Evolutionary conservation across 495 filamentous ascomycete genomes (phyloP).

Genomic region (Penicillium angulare): DNA sequence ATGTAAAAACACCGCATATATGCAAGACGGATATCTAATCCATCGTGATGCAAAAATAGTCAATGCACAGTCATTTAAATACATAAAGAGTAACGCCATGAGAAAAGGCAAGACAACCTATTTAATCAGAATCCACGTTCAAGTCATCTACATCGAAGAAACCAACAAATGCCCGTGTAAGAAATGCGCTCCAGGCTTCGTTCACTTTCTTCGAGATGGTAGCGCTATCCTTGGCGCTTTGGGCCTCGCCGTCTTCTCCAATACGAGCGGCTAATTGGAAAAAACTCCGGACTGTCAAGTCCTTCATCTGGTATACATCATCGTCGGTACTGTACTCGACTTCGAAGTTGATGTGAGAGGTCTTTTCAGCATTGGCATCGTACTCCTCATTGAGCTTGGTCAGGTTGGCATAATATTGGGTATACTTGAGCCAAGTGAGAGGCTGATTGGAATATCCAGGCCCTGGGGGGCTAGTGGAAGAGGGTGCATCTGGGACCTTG

Average conservation of each 20-base stretch:
- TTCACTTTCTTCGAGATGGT: slow-evolving; percentile 41
- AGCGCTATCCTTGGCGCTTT: slow-evolving; percentile 11
- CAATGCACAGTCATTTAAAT: too few species aligned
- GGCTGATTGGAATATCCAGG: slow-evolving; percentile 90
- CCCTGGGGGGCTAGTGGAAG: slow-evolving; percentile 71
- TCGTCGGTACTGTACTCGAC: slow-evolving; percentile 86
- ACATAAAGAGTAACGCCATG: too few species aligned
- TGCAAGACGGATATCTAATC: too few species aligned
- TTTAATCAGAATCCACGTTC: slow-evolving; percentile 21
- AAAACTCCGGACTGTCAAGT: slow-evolving; percentile 82
- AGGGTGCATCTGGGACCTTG: slow-evolving; percentile 67
- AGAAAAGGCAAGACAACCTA: too few species aligned
- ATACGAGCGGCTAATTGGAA: slow-evolving; percentile 77
- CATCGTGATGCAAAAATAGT: too few species aligned
- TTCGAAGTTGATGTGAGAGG: slow-evolving; percentile 68
- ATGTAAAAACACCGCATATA: too few species aligned
- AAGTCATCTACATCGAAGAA: slow-evolving; percentile 62
- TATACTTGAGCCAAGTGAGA: slow-evolving; percentile 71
- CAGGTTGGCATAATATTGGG: slow-evolving; percentile 91
- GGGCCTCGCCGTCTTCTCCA: slow-evolving; percentile 50
- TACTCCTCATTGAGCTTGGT: slow-evolving; percentile 77
- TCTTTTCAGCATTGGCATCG: slow-evolving; percentile 28
- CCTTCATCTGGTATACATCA: slow-evolving; percentile 68
- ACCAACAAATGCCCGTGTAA: slow-evolving; percentile 76
- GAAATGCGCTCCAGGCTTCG: slow-evolving; percentile 68